These are phyloP conservation scores for Rosa multiflora DNA, from an alignment of 306 rosid genomes.

Conservation along the genomic window DNA sequence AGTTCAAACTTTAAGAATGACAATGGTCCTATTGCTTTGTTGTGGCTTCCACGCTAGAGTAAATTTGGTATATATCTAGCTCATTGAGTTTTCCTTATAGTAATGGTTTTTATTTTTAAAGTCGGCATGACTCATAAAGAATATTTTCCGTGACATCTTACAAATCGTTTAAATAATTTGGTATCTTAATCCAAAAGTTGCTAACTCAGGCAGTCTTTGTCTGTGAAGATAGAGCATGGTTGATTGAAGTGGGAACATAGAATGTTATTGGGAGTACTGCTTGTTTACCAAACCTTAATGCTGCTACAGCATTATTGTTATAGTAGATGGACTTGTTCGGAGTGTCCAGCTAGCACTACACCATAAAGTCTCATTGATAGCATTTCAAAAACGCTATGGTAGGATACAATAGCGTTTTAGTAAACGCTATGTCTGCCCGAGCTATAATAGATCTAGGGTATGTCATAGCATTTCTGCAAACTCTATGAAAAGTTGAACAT, in stretches of 20 bases:
- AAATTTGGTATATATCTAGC: slow-evolving; percentile 55
- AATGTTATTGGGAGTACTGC: not conserved
- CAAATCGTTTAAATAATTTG: not conserved
- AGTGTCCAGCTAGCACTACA: not conserved
- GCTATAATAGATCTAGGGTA: too few species aligned
- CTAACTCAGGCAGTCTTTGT: not conserved
- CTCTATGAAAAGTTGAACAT: too few species aligned
- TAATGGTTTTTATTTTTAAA: not conserved
- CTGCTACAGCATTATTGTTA: not conserved
- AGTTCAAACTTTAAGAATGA: slow-evolving; percentile 72
- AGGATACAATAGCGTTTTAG: too few species aligned
- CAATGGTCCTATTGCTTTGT: slow-evolving; percentile 28
- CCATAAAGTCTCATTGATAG: too few species aligned
- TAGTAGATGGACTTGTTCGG: not conserved
- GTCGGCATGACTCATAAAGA: not conserved
- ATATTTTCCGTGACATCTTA: not conserved
- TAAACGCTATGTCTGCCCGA: too few species aligned
- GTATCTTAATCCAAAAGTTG: not conserved
- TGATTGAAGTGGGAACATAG: not conserved
- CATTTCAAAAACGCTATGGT: too few species aligned
- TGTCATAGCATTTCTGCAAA: too few species aligned
- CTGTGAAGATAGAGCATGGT: not conserved
- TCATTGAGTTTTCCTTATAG: not conserved
- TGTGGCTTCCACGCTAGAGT: slow-evolving; percentile 71
- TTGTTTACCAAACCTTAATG: not conserved